Evolutionary conservation across 176 grass and related monocot species (phyloP), one percentile per base, ranked within the genome.

Genomic region (Avena insularis): DNA sequence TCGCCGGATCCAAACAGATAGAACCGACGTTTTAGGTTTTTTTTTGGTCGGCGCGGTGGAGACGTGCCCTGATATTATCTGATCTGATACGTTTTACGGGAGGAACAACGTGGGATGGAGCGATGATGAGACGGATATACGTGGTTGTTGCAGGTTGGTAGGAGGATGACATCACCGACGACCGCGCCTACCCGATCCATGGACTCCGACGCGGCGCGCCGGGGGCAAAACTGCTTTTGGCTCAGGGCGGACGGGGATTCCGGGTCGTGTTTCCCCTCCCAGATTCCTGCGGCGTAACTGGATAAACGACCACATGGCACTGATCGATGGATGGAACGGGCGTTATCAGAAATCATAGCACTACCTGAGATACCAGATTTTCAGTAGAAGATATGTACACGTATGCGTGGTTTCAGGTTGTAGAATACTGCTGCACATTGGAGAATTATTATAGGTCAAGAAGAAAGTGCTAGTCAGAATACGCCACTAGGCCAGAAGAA

Each of bases 71-170:
- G 29, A 29, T 29, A 29, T 29, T 43, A 4, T 54, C 12, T 23
- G 51, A 20, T 21, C 61, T 36, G 15, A 31, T 64, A 71, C 20
- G 61, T 56, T 33, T 36, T 59, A 36, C 35, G 20, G 21, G 3
- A 25, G 27, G 59, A 35, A 59, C 21, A 66, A 45, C 83, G 23
- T 29, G 61, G 61, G 61, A 64, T 12, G 61, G 61, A 64, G 1
- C 15, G 51, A 46, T 9, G 51, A 12, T 63, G 60, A 63, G 69
- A 78, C 20, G 62, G 72, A 81, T 74, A 50, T 50, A 51, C 13
- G 83, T 78, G 89, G 84, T 86, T 55, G 84, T 90, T 90, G 87
- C 81, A 87, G 89, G 93, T 93, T 88, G 78, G 93, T 91, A 73
- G 82, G 70, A 59, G 77, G 82, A 82, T 93, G 84, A 84, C 89